Percentiles rank a stretch among this genome's conserved stretches.
These are phyloP conservation scores for Gleditsia sinensis DNA, from an alignment of 306 rosid genomes.

Conservation along the genomic window DNA sequence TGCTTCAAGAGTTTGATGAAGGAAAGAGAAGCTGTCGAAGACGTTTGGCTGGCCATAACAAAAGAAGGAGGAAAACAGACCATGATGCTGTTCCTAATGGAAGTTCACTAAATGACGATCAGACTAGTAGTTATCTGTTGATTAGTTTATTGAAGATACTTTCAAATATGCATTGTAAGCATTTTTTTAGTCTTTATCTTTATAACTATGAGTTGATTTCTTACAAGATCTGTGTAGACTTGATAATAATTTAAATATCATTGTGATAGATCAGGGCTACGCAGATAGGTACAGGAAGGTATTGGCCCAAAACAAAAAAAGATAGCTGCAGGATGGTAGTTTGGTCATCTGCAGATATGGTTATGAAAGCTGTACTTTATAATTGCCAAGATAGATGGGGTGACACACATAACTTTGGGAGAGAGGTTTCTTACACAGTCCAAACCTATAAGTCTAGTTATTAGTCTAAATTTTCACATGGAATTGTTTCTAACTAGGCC, in stretches of 20 bases:
- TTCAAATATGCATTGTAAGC: conserved; percentile 58
- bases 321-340: conserved; percentile 16
- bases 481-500: neutral
- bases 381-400: neutral
- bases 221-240: neutral
- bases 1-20: conserved; percentile 67
- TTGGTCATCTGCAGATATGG: conserved; percentile 21
- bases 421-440: neutral
- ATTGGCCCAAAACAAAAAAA: no score
- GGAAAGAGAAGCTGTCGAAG: conserved; percentile 72
- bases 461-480: neutral
- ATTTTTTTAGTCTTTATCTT: neutral
- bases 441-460: neutral
- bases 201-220: conserved; percentile 22
- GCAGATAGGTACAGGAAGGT: neutral
- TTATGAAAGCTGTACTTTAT: neutral
- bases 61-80: conserved; percentile 61
- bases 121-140: conserved; percentile 54
- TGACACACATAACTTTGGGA: neutral
- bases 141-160: conserved; percentile 60
- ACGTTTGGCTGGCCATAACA: conserved; percentile 67
- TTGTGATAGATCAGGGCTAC: conserved; percentile 5
- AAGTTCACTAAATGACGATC: conserved; percentile 51
- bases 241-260: conserved; percentile 13
- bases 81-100: conserved; percentile 52